These are phyloP conservation scores for Halophytophthora polymorphica DNA, from an alignment of 352 stramenopile species.

Conservation along the genomic window DNA sequence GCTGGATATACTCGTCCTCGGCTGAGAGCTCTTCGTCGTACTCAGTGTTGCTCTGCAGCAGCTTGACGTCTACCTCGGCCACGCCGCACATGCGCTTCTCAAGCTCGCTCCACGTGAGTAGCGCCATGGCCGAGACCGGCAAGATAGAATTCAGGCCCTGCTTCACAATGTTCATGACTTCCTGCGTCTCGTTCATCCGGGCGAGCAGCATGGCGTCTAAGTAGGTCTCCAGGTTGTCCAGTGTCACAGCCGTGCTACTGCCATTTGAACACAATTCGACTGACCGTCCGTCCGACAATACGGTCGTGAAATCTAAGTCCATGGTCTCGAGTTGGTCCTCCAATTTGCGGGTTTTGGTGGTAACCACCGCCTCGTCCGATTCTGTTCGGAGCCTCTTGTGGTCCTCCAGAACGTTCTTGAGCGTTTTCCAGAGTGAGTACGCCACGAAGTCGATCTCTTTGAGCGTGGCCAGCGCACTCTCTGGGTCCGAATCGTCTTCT, in stretches of 20 bases:
- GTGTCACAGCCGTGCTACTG: conserved; percentile 31
- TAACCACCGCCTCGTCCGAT: not conserved
- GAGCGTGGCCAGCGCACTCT: conserved; percentile 39
- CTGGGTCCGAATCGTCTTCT: conserved; percentile 29
- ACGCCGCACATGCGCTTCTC: conserved; percentile 72
- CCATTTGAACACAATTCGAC: conserved; percentile 45
- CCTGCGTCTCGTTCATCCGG: conserved; percentile 35
- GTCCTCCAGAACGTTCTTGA: conserved; percentile 30
- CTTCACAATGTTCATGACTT: conserved; percentile 69
- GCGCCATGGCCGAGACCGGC: conserved; percentile 46
- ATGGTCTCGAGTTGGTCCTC: conserved; percentile 55
- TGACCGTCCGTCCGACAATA: conserved; percentile 54
- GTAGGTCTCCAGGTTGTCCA: conserved; percentile 51
- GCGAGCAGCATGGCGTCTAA: conserved; percentile 37
- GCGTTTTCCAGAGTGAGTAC: conserved; percentile 49
- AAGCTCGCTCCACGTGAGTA: conserved; percentile 70
- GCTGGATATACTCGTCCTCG: conserved; percentile 64
- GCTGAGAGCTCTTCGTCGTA: conserved; percentile 76
- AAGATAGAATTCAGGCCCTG: conserved; percentile 76
- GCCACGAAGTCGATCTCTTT: conserved; percentile 67
- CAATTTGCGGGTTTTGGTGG: conserved; percentile 9
- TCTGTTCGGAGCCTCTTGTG: conserved; percentile 4
- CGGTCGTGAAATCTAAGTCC: conserved; percentile 77
- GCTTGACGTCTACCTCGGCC: conserved; percentile 64
- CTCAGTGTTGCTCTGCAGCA: conserved; percentile 76